Conservation (phyloP, 495 filamentous ascomycete genomes). For the Opeltia flavorubescens region DNA sequence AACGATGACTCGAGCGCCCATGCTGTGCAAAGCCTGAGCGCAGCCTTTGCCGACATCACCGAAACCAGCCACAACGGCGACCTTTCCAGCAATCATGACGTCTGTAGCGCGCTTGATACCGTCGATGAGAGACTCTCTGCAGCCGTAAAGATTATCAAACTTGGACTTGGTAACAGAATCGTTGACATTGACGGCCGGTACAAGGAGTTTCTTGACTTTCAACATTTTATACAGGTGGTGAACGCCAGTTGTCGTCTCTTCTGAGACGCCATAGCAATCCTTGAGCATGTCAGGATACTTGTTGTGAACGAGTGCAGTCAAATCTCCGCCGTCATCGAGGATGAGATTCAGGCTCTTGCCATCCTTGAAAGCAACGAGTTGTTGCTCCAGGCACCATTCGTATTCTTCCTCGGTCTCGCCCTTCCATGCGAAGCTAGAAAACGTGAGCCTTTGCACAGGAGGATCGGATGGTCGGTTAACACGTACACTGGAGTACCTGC, state of each 20-base stretch:
- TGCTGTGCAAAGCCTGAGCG: constrained; percentile 83
- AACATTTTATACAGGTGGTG: constrained; percentile 98
- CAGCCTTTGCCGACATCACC: constrained; percentile 99
- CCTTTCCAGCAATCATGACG: constrained; percentile 99
- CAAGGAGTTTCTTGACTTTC: constrained; percentile 79
- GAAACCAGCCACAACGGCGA: constrained; percentile 92
- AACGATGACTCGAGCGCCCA: constrained; percentile 93
- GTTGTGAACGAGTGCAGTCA: constrained; percentile 88
- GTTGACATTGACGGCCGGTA: constrained; percentile 98
- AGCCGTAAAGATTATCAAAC: constrained; percentile 99
- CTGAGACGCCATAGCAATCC: constrained; percentile 94
- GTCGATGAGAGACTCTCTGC: constrained; percentile 95
- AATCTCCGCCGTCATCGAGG: constrained; percentile 96
- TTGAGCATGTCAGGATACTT: constrained; percentile 97
- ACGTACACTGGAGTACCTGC: constrained; percentile 77
- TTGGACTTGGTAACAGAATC: constrained; percentile 99
- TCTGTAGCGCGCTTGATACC: constrained; percentile 99
- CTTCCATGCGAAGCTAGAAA: constrained; percentile 84
- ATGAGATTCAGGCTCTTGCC: constrained; percentile 94
- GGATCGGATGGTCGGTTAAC: background rate
- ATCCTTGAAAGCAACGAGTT: constrained; percentile 91
- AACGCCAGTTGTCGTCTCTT: constrained; percentile 99
- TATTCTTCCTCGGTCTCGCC: constrained; percentile 99
- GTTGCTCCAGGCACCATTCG: constrained; percentile 98
- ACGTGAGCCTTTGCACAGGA: constrained; percentile 9